phyloP scores from a whole-genome alignment of 371 early-diverging fungal species.

The Conidiobolus incongruus region DNA sequence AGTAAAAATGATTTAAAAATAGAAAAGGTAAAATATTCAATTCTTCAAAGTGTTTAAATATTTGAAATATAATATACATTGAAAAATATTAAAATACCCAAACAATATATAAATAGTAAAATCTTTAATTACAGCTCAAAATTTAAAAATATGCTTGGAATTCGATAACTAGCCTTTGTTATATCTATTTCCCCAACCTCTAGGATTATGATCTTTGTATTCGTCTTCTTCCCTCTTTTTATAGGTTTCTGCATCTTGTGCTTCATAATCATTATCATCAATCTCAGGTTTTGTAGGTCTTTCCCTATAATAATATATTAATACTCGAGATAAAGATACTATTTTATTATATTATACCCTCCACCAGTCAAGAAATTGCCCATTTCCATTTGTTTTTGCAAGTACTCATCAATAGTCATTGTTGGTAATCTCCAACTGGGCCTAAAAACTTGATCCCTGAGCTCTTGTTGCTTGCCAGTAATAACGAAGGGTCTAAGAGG shows the following conservation, averaged over 20 bases:
- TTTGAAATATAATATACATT: no score
- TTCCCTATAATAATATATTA: constrained; percentile 7
- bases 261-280: constrained; percentile 57
- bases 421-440: constrained; percentile 81
- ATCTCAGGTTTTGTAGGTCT: constrained; percentile 29
- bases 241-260: constrained; percentile 52
- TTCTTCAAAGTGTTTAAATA: no score
- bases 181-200: constrained; percentile 49
- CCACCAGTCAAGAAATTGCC: constrained; percentile 77
- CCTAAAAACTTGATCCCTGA: constrained; percentile 62
- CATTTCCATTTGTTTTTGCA: constrained; percentile 61
- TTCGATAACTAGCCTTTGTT: constrained; percentile 7
- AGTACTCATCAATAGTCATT: constrained; percentile 89
- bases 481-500: constrained; percentile 78
- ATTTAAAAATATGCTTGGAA: no score
- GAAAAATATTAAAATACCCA: no score
- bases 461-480: constrained; percentile 41
- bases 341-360: constrained; percentile 23
- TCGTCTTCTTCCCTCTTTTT: constrained; percentile 80
- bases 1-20: no score
- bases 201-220: constrained; percentile 77
- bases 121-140: no score
- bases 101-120: no score
- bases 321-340: constrained; percentile 1
- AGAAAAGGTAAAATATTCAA: no score